Conservation (phyloP, 192 early-diverging fungal species). For the Entomortierella lignicola region DNA sequence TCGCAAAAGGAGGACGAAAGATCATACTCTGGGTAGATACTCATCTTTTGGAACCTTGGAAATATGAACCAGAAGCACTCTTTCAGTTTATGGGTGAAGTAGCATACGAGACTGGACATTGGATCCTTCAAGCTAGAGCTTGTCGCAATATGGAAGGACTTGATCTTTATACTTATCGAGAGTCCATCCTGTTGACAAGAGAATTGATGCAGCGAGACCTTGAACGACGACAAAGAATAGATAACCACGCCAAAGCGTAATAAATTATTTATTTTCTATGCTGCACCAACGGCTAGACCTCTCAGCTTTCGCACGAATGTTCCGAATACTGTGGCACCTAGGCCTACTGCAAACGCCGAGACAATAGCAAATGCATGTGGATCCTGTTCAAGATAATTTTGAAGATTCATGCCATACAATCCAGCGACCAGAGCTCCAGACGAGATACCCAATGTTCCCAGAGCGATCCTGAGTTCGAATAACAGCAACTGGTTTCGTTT, state of each 20-base stretch:
- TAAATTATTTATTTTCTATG: constrained; percentile 5
- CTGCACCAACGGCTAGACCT: constrained; percentile 20
- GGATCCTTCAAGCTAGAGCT: constrained; percentile 19
- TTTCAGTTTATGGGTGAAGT: constrained; percentile 35
- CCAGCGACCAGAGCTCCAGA: constrained; percentile 77
- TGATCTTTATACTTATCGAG: constrained; percentile 25
- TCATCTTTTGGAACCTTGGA: background rate
- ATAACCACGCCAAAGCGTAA: no score
- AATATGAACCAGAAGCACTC: constrained; percentile 1
- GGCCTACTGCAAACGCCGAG: background rate
- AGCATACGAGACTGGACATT: constrained; percentile 9
- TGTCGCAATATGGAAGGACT: constrained; percentile 29
- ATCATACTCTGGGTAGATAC: constrained; percentile 26
- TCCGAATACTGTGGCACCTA: constrained; percentile 20
- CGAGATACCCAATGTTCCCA: constrained; percentile 80
- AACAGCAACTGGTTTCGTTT: constrained; percentile 86
- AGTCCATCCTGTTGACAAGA: constrained; percentile 24
- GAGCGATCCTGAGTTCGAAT: constrained; percentile 82
- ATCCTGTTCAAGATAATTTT: constrained; percentile 73
- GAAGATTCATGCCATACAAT: constrained; percentile 91
- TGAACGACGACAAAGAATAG: background rate
- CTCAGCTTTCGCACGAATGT: constrained; percentile 26
- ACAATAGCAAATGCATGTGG: constrained; percentile 76
- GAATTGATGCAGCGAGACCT: background rate
- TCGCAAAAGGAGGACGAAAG: constrained; percentile 1